Evolutionary conservation across 129 eudicot genomes (phyloP).

Genomic region (Dittrichia graveolens): DNA sequence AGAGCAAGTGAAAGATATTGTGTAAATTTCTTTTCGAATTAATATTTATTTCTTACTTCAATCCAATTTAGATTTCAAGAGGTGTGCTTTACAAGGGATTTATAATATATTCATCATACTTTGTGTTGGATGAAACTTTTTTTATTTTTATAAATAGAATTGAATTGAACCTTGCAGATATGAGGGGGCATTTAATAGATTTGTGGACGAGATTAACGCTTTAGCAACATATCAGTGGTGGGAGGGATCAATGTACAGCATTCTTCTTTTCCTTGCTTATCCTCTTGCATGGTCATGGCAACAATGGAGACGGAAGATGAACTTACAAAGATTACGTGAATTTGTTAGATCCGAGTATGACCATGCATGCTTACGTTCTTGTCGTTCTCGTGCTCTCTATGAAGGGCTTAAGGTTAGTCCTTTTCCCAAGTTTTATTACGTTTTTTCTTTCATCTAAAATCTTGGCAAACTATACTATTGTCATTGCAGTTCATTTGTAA

Average conservation of each 20-base stretch:
- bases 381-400: constrained; percentile 97
- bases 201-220: constrained; percentile 84
- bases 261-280: constrained; percentile 78
- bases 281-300: constrained; percentile 99
- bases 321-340: constrained; percentile 85
- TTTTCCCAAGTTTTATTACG: constrained; percentile 1
- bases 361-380: constrained; percentile 96
- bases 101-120: background rate
- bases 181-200: constrained; percentile 86
- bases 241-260: constrained; percentile 85
- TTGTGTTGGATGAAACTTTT: background rate
- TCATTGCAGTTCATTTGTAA: background rate
- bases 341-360: constrained; percentile 96
- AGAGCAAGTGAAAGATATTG: constrained; percentile 81
- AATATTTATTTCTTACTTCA: background rate
- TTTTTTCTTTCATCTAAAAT: background rate
- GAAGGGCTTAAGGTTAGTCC: constrained; percentile 86
- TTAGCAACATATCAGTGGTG: constrained; percentile 92
- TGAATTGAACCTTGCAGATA: constrained; percentile 54
- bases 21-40: constrained; percentile 46
- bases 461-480: background rate
- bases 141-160: constrained; percentile 1
- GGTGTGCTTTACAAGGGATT: background rate
- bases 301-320: constrained; percentile 88
- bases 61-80: constrained; percentile 14